Evolutionary conservation across 495 filamentous ascomycete genomes (phyloP).

Genomic region (Durotheca rogersii): DNA sequence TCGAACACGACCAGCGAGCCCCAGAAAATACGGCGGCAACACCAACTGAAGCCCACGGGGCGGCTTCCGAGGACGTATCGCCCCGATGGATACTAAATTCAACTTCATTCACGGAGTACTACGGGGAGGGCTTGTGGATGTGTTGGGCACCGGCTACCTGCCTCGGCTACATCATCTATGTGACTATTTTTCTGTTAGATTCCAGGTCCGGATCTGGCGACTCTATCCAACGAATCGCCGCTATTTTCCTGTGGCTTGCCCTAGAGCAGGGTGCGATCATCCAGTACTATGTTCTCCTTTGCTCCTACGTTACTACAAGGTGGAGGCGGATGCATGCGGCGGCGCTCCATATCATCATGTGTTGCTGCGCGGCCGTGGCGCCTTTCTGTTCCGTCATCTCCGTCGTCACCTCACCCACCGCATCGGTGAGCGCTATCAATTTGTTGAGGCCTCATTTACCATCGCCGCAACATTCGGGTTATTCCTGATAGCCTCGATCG

Average conservation of each 20-base stretch:
- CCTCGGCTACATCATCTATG: background rate
- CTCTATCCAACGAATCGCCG: background rate
- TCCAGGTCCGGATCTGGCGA: background rate
- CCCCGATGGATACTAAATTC: background rate
- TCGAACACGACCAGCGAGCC: background rate
- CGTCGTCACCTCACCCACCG: too few species aligned
- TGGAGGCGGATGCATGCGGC: conserved; percentile 7
- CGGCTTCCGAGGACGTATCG: background rate
- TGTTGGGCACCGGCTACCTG: conserved; percentile 2
- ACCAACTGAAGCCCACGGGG: background rate
- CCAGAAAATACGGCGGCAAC: background rate
- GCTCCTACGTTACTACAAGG: background rate
- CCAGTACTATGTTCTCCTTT: background rate
- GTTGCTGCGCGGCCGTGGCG: background rate
- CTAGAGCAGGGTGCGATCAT: background rate
- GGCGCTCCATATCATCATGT: background rate
- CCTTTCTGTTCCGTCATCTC: background rate
- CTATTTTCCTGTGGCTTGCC: background rate
- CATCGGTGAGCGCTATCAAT: background rate
- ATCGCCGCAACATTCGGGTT: background rate
- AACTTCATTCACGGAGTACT: background rate
- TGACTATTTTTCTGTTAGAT: background rate
- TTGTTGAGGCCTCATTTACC: background rate
- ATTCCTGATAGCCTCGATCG: background rate
- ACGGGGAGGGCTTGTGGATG: conserved; percentile 4